Conservation (phyloP, 2,329 filamentous ascomycete genomes). For the Monascus ruber region DNA sequence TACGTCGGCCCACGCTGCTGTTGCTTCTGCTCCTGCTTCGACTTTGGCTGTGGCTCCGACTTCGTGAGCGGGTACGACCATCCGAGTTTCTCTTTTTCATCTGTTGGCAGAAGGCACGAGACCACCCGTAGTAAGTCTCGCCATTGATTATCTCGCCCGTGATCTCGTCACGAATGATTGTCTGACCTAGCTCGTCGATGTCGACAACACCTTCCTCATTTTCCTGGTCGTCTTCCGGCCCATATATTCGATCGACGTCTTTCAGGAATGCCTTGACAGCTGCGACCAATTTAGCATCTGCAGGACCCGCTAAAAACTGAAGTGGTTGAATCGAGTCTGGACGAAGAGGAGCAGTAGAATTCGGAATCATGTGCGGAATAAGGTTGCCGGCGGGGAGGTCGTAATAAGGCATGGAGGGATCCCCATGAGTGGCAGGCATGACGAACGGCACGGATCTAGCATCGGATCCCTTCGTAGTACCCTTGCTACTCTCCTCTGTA, state of each 20-base stretch:
- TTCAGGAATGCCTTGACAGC: slow-evolving; percentile 61
- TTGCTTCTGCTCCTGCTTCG: slow-evolving; percentile 32
- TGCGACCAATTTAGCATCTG: slow-evolving; percentile 51
- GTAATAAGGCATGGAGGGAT: slow-evolving; percentile 61
- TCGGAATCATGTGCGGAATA: slow-evolving; percentile 65
- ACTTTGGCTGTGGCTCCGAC: slow-evolving; percentile 33
- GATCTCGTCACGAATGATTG: slow-evolving; percentile 52
- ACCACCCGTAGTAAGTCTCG: slow-evolving; percentile 84
- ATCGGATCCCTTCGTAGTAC: slow-evolving; percentile 34
- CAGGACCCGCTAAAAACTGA: slow-evolving; percentile 57
- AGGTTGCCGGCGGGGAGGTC: slow-evolving; percentile 74
- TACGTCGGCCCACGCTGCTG: slow-evolving; percentile 9
- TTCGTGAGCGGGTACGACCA: slow-evolving; percentile 4
- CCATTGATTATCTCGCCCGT: slow-evolving; percentile 53
- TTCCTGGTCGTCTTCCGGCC: slow-evolving; percentile 35
- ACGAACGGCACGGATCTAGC: slow-evolving; percentile 49
- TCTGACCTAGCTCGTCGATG: slow-evolving; percentile 65
- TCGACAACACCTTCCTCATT: slow-evolving; percentile 45
- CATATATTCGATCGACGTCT: slow-evolving; percentile 59
- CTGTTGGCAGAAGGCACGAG: slow-evolving; percentile 63
- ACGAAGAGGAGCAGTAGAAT: slow-evolving; percentile 64
- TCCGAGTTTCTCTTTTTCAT: slow-evolving; percentile 48
- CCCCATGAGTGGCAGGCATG: slow-evolving; percentile 67
- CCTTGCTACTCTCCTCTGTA: slow-evolving; percentile 11
- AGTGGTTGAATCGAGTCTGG: slow-evolving; percentile 60